These are phyloP conservation scores for Piromyces sp. DNA, from an alignment of 192 early-diverging fungal genomes.

Conservation along the genomic window DNA sequence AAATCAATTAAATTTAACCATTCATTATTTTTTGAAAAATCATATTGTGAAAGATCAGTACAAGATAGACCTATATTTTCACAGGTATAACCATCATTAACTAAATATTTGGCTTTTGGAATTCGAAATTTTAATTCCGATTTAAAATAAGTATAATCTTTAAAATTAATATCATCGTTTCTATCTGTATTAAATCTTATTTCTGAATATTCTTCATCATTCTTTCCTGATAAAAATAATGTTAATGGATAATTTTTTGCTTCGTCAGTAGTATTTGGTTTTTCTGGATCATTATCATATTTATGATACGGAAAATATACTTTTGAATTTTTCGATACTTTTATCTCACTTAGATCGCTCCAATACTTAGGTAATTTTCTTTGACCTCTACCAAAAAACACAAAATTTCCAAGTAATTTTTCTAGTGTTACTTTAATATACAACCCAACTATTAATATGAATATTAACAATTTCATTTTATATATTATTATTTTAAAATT, in stretches of 20 bases:
- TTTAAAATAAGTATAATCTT: neutral
- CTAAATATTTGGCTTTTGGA: neutral
- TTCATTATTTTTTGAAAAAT: neutral
- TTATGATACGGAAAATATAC: neutral
- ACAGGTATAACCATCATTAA: neutral
- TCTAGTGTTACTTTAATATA: no score
- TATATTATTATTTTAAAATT: no score
- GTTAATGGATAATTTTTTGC: neutral
- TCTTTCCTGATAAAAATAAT: neutral
- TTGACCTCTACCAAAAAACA: neutral
- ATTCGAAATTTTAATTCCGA: neutral
- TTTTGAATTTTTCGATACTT: neutral
- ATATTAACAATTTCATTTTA: no score
- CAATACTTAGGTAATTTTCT: neutral
- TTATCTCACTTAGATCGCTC: neutral
- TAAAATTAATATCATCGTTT: neutral
- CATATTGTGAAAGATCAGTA: neutral
- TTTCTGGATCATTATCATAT: neutral
- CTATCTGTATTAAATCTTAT: neutral
- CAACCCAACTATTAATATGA: no score
- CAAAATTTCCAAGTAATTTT: neutral
- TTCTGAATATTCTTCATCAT: neutral
- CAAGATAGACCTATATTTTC: neutral
- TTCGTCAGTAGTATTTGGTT: neutral
- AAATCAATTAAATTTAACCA: neutral